Evolutionary conservation across 208 protist species (phyloP).

Genomic region (Trypanosoma cruzi): DNA sequence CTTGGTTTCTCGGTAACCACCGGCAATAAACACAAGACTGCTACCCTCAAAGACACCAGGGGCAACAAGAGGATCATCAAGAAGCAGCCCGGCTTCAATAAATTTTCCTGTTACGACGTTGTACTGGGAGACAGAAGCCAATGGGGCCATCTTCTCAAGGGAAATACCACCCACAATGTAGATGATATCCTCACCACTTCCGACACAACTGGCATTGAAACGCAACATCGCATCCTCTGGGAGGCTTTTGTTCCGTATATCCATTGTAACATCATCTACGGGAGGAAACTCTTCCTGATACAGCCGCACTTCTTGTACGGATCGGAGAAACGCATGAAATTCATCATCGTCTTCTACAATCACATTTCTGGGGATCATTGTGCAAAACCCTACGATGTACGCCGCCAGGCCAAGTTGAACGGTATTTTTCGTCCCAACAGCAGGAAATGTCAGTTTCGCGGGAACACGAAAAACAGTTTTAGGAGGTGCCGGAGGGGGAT

Average conservation of each 20-base stretch:
- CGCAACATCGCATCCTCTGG: slow-evolving; percentile 13
- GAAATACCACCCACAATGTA: slow-evolving; percentile 38
- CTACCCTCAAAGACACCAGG: slow-evolving; percentile 33
- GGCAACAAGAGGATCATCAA: slow-evolving; percentile 23
- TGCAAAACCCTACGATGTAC: slow-evolving; percentile 49
- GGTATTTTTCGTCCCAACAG: slow-evolving; percentile 36
- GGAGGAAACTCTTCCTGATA: slow-evolving; percentile 27
- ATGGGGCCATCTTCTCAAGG: slow-evolving; percentile 2
- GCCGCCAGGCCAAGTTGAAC: slow-evolving; percentile 31
- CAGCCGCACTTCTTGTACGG: slow-evolving; percentile 25
- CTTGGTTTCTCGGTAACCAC: slow-evolving; percentile 11
- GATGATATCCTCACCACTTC: slow-evolving; percentile 24
- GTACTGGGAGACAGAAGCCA: slow-evolving; percentile 41
- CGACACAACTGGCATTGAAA: slow-evolving; percentile 37
- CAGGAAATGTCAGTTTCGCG: slow-evolving; percentile 27
- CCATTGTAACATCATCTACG: slow-evolving; percentile 26
- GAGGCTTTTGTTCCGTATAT: slow-evolving; percentile 18
- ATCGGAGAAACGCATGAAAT: slow-evolving; percentile 20
- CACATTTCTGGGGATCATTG: slow-evolving; percentile 31
- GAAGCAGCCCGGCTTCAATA: slow-evolving; percentile 40
- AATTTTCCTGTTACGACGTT: slow-evolving; percentile 40
- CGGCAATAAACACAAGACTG: slow-evolving; percentile 33
- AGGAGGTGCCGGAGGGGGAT: background rate
- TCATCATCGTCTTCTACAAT: background rate
- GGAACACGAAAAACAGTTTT: background rate